Base-by-base conservation (phyloP, 768 basidiomycete genomes). In the Podaxis sp. region DNA sequence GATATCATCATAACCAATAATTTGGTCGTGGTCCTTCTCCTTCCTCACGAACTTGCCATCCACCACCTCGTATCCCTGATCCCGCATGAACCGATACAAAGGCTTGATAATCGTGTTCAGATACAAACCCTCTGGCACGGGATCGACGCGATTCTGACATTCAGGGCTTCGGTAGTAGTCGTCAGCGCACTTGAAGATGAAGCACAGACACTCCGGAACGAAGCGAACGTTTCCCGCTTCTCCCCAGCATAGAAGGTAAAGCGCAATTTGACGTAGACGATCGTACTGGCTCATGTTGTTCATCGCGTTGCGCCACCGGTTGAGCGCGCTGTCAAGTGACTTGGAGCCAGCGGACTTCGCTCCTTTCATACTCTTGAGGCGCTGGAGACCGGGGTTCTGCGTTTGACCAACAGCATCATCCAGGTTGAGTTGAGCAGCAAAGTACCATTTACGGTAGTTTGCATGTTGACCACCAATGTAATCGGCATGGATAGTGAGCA, bases 361-460 rank as follows among this genome's bases (percentile, higher is more conserved):
- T 52, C 84, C 84, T 66, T 92, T 92, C 68, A 95, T 89, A 53
- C 89, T 91, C 71, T 90, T 90, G 53, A 96, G 85, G 19, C 95
- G 90, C 63, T 93, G 88, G 26, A 97, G 83, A 65, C 95, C 95
- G 12, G 94, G 93, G 75, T 98, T 97, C 72, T 96, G 92, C 8
- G 90, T 87, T 68, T 95, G 90, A 53, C 97, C 97, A 63, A 99
- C 95, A 30, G 96, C 96, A 70, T 99, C 97, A 78, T 99, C 97
- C 62, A 99, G 90, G 74, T 99, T 96, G 74, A 99, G 91, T 74
- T 99, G 97, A 12, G 96, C 95, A 40, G 97, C 97, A 74, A 99
- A 99, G 74, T 99, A 99, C 97, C 97, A 99, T 77, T 99, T 98
- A 74, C 97, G 92, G 76, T 99, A 99, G 80, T 99, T 99, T 68